Percentiles rank a stretch among this genome's conserved stretches.
Conservation (phyloP, 179 eudicot species). For the Heliamphora pulchella region DNA sequence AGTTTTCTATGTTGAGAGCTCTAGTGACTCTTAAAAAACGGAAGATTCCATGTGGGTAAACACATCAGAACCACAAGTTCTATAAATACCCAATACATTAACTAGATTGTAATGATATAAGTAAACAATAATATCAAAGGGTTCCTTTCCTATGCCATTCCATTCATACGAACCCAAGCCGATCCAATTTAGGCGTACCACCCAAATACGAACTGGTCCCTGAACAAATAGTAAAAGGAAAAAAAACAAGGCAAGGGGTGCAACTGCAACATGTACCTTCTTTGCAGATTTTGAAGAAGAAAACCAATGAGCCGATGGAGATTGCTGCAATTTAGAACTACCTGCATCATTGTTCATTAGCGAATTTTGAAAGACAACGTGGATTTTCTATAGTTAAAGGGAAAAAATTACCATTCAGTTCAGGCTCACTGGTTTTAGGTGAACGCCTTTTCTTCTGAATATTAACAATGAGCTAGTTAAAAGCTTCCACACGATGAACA, state of each 20-base stretch:
- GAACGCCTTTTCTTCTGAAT: constrained; percentile 50
- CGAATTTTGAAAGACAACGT: neutral
- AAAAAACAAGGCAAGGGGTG: too few species aligned
- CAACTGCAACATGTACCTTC: constrained; percentile 39
- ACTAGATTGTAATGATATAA: too few species aligned
- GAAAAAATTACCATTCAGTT: constrained; percentile 51
- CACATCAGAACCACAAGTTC: too few species aligned
- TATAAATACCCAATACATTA: too few species aligned
- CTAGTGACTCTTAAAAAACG: neutral
- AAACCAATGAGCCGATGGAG: constrained; percentile 70
- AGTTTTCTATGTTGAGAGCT: neutral
- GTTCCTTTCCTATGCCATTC: too few species aligned
- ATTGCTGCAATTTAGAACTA: constrained; percentile 35
- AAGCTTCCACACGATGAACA: neutral
- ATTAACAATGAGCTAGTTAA: constrained; percentile 7
- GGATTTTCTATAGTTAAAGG: neutral
- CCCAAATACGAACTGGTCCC: too few species aligned
- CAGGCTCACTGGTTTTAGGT: constrained; percentile 46
- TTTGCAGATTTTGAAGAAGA: constrained; percentile 62
- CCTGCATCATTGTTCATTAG: constrained; percentile 36
- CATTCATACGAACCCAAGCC: too few species aligned
- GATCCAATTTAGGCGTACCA: too few species aligned
- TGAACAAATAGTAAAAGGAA: too few species aligned
- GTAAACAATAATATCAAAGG: too few species aligned
- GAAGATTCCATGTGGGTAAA: neutral